These are phyloP conservation scores for Mucor saturninus DNA, from an alignment of 371 early-diverging fungal genomes.

Conservation along the genomic window DNA sequence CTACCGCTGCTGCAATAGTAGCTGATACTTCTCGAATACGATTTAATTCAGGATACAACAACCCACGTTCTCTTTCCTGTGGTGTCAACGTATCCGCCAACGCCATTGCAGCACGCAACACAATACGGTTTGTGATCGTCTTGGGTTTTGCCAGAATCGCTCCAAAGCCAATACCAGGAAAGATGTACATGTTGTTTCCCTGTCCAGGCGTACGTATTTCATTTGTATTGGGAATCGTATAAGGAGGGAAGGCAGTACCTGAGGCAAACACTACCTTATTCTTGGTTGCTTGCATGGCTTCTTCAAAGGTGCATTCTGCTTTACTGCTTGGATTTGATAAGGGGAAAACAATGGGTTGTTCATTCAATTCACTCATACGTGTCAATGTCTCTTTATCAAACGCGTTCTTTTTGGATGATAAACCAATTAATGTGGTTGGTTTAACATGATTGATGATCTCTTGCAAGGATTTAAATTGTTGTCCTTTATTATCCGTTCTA, in stretches of 20 bases:
- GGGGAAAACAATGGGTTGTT: conserved; percentile 90
- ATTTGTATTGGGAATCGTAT: conserved; percentile 62
- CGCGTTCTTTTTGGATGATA: conserved; percentile 75
- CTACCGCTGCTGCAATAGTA: conserved; percentile 79
- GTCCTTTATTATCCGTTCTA: conserved; percentile 73
- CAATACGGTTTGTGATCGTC: conserved; percentile 79
- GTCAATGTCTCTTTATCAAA: conserved; percentile 69
- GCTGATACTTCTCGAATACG: conserved; percentile 86
- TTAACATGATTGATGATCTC: conserved; percentile 78
- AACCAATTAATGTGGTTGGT: conserved; percentile 85
- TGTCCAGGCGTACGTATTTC: conserved; percentile 72
- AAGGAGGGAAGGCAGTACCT: conserved; percentile 90
- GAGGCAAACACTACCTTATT: conserved; percentile 89
- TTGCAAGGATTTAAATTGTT: conserved; percentile 70
- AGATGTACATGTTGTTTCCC: conserved; percentile 90
- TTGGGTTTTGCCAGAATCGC: conserved; percentile 71
- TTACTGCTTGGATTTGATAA: conserved; percentile 88
- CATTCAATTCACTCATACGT: conserved; percentile 75
- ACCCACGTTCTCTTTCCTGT: conserved; percentile 67
- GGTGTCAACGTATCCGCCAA: conserved; percentile 76
- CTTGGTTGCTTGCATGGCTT: conserved; percentile 82
- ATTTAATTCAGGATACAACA: conserved; percentile 80
- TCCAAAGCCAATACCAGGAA: conserved; percentile 92
- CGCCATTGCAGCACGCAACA: conserved; percentile 79
- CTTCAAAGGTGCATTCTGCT: conserved; percentile 91